Evolutionary conservation across 1,139 yeast genomes (phyloP), one percentile per base, ranked within the genome.

Genomic region (Suhomyces taliae): DNA sequence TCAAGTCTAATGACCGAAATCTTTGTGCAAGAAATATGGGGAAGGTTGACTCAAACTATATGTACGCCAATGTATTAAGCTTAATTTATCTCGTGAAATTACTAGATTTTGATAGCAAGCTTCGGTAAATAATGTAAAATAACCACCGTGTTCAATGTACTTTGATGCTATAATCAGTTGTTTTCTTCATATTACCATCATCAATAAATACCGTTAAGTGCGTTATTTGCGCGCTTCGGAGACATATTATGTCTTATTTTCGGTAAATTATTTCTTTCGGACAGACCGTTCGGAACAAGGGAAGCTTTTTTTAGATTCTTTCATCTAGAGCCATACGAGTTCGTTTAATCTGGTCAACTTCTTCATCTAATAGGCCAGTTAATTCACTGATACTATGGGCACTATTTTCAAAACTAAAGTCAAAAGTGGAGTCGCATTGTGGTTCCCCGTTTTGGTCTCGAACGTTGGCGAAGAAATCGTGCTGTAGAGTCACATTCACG

Each of bases 341-440:
- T 19, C 49, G 36, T 45, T 65, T 71, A 51, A 73, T 72, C 12
- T 53, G 55, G 10, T 53, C 58, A 12, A 74, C 73, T 55, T 83
- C 87, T 15, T 70, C 69, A 45, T 72, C 76, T 27, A 83, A 65
- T 46, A 79, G 56, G 5, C 56, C 53, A 52, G 72, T 73, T 60
- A 81, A 67, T n/a, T 73, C 79, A 12, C 66, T 57, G 48, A 74
- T 58, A 7, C 69, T 60, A 19, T 45, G 54, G 10, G 67, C 67
- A 27, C 59, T 53, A 56, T 61, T 74, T 60, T 87, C 95, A 60
- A 83, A 85, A 32, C 81, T 73, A 55, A 83, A 85, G 57, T 84
- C 84, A 61, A 87, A 87, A 1, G 70, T 62, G 4, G 67, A 66
- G 0, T 59, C 56, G 48, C 83, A 74, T 0, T 45, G 58, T 0